These are phyloP conservation scores for Borealophlyctis nickersoniae DNA, from an alignment of 192 early-diverging fungal species.

Conservation along the genomic window DNA sequence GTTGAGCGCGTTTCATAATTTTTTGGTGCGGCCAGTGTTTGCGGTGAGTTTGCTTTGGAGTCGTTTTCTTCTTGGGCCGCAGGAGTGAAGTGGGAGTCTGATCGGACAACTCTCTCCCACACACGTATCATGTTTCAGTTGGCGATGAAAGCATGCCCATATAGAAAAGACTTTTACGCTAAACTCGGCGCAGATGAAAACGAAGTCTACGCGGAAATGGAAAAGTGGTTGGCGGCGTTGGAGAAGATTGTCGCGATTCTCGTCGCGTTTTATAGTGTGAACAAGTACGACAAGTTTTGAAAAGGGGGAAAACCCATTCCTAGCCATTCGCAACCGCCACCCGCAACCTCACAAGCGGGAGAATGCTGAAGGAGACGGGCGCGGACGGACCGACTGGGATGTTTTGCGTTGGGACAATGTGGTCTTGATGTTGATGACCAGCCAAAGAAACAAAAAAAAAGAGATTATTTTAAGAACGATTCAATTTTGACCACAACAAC, in stretches of 20 bases:
- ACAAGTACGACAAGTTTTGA: conserved; percentile 23
- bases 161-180: conserved; percentile 82
- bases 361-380: no score
- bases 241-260: conserved; percentile 68
- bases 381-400: no score
- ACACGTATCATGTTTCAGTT: conserved; percentile 39
- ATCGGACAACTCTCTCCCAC: neutral
- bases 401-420: no score
- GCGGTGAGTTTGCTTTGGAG: conserved; percentile 21
- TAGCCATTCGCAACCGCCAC: no score
- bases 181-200: conserved; percentile 68
- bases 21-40: conserved; percentile 52
- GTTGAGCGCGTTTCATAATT: conserved; percentile 43
- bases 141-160: conserved; percentile 91
- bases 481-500: no score
- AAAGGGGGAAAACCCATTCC: no score
- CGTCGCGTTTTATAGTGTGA: conserved; percentile 19
- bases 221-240: conserved; percentile 71
- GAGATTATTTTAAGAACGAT: no score
- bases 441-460: no score
- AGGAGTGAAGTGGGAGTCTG: no score
- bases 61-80: no score
- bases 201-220: conserved; percentile 55
- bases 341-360: no score
- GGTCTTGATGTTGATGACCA: no score